phyloP scores from a whole-genome alignment of 306 rosid species.

The Cicer pinnatifidum region DNA sequence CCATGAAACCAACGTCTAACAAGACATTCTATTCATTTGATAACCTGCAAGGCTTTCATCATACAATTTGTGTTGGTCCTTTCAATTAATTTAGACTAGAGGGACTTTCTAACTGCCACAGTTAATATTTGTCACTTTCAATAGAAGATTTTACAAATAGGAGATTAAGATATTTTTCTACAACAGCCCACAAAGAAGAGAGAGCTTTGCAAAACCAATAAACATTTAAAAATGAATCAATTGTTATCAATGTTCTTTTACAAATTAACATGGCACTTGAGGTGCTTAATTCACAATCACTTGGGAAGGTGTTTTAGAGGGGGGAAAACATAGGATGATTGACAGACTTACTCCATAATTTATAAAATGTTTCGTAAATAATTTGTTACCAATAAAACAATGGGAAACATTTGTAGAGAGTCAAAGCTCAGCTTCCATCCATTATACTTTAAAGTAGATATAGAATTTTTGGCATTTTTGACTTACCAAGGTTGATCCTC shows the following conservation, averaged over 20 bases:
- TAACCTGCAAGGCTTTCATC: neutral
- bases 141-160: constrained; percentile 5
- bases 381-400: neutral
- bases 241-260: too few species aligned
- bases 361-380: neutral
- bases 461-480: neutral
- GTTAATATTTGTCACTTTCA: neutral
- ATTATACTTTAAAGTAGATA: constrained; percentile 22
- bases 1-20: neutral
- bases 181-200: neutral
- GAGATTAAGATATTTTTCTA: constrained; percentile 2
- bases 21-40: neutral
- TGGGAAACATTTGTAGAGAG: neutral
- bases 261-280: neutral
- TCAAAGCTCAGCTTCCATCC: constrained; percentile 20
- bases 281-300: constrained; percentile 1
- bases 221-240: neutral
- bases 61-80: neutral
- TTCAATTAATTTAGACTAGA: constrained; percentile 15
- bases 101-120: neutral
- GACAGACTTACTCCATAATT: constrained; percentile 6
- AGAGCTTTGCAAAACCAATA: constrained; percentile 7
- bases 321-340: neutral
- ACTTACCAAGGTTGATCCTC: constrained; percentile 91
- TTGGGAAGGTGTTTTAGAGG: neutral